Base-by-base conservation (phyloP, 2,329 filamentous ascomycete species). In the Colletotrichum lupini region DNA sequence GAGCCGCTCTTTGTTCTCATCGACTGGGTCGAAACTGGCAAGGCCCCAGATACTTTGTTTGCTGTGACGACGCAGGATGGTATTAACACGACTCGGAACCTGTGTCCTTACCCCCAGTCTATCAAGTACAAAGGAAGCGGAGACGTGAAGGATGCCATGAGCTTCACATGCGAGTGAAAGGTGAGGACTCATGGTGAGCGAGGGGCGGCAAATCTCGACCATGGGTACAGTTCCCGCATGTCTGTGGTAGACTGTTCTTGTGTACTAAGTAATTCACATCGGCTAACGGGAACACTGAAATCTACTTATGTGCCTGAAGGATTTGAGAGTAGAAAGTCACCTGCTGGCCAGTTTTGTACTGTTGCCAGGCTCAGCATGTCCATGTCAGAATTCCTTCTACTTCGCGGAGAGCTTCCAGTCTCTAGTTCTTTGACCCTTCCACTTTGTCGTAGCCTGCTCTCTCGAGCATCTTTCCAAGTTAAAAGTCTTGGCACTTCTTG, bases 1-100 rank as follows among this genome's bases (percentile, higher is more conserved):
- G 55, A 71, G 5, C 68, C 68, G 3, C 37, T 71, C 2, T 35
- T 37, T 22, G 2, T 60, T 28, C 32, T 71, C 1, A 12, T 67
- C 16, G 42, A 30, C 22, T 71, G 68, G 68, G 68, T 71, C 16
- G 68, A 71, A 9, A 49, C 3, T 49, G 42, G 42, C 19, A n/a
- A 49, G 42, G 42, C 19, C 19, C 42, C 42, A n/a, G 19, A 49
- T 19, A 49, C 42, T 9, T n/a, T 49, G 7, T n/a, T 49, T 49
- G 42, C 42, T 49, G 19, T 49, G 5, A 9, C 8, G 42, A 49
- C 42, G 9, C 42, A 49, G 4, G 19, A 22, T 9, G 42, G 42
- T 19, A 19, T 9, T 3, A 49, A 49, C 42, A 49, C 42, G 7
- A 49, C 42, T n/a, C 42, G 42, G 42, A 49, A 49, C 8, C 42